Conservation (phyloP, 75 land plant species). For the Pseudotsuga menziesii region DNA sequence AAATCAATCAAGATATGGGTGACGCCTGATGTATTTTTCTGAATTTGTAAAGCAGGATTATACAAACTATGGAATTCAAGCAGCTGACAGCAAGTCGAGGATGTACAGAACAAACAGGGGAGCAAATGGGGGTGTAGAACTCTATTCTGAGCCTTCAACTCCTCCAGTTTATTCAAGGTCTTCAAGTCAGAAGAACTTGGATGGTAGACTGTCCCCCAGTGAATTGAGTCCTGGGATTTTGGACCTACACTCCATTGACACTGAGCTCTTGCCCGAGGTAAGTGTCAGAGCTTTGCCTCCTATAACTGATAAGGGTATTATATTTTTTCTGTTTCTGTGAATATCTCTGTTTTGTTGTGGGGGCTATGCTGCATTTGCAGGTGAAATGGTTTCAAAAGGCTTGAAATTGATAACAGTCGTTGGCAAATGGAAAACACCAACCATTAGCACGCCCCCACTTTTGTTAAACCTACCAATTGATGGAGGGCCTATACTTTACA, state of each 20-base stretch:
- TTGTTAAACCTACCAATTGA: too few species aligned
- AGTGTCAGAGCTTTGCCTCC: neutral
- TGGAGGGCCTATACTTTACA: too few species aligned
- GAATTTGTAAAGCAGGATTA: neutral
- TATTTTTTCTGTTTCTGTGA: neutral
- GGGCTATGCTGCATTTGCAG: neutral
- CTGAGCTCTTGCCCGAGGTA: slow-evolving; percentile 59
- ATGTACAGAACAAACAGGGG: slow-evolving; percentile 10
- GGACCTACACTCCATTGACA: slow-evolving; percentile 60
- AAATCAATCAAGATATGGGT: neutral
- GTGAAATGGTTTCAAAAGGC: neutral
- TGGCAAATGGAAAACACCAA: too few species aligned
- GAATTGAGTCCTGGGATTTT: slow-evolving; percentile 60
- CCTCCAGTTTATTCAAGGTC: slow-evolving; percentile 26
- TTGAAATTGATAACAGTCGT: neutral
- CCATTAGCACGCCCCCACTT: too few species aligned
- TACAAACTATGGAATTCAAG: neutral
- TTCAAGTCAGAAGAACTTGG: slow-evolving; percentile 26
- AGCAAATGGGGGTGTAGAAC: slow-evolving; percentile 25
- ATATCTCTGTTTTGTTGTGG: neutral
- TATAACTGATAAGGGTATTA: neutral
- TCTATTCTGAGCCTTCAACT: slow-evolving; percentile 34
- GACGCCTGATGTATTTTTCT: neutral
- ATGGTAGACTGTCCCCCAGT: slow-evolving; percentile 23
- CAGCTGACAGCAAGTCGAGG: neutral